phyloP scores from a whole-genome alignment of 495 filamentous ascomycete genomes.

The Annulohypoxylon maeteangense region DNA sequence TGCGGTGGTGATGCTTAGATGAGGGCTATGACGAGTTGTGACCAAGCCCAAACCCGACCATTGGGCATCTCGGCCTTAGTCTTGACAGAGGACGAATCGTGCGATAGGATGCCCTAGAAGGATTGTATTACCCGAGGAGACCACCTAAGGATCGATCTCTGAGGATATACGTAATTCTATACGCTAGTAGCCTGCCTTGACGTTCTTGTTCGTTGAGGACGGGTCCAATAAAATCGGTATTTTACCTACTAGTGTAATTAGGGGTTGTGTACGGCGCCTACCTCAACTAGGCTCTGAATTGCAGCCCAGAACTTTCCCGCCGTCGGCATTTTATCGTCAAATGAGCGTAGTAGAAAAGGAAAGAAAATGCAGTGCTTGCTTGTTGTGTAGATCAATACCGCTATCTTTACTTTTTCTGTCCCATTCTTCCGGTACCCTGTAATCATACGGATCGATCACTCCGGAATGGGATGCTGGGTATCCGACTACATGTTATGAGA shows the following conservation, averaged over 20 bases:
- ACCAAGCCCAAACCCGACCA: slow-evolving; percentile 47
- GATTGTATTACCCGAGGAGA: slow-evolving; percentile 35
- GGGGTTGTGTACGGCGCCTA: slow-evolving; percentile 18
- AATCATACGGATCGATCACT: too few relatives aligned
- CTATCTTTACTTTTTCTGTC: too few relatives aligned
- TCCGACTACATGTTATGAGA: too few relatives aligned
- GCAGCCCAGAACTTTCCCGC: slow-evolving; percentile 52
- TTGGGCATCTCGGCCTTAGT: slow-evolving; percentile 44
- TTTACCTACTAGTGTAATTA: background rate
- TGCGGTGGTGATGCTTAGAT: slow-evolving; percentile 25
- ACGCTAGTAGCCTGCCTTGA: background rate
- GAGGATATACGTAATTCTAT: background rate
- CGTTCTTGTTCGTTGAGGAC: background rate
- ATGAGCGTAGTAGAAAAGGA: slow-evolving; percentile 47
- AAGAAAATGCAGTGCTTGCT: slow-evolving; percentile 50
- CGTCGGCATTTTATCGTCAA: slow-evolving; percentile 35
- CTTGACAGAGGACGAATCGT: slow-evolving; percentile 21
- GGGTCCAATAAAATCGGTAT: background rate
- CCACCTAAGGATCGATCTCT: slow-evolving; percentile 33
- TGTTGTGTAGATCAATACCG: slow-evolving; percentile 47
- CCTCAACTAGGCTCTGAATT: slow-evolving; percentile 39
- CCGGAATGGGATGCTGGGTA: too few relatives aligned
- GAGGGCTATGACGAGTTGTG: slow-evolving; percentile 48
- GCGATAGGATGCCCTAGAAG: slow-evolving; percentile 44
- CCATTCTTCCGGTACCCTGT: too few relatives aligned